Percentiles rank a stretch among this genome's conserved stretches.
These are phyloP conservation scores for Phytopythium litorale DNA, from an alignment of 352 stramenopile genomes.

Conservation along the genomic window DNA sequence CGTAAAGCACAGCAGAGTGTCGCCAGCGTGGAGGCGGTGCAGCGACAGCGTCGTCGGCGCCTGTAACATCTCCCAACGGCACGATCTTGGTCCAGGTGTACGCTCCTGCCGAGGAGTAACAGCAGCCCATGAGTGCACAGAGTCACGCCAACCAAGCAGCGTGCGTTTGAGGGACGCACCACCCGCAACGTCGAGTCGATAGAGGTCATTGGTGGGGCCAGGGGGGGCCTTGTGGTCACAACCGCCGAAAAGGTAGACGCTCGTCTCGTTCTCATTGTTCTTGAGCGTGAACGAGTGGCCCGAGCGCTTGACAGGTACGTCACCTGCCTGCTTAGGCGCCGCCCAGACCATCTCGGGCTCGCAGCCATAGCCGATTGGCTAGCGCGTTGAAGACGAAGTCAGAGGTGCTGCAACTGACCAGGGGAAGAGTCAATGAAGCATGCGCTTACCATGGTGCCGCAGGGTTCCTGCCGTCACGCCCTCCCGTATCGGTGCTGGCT, in stretches of 20 bases:
- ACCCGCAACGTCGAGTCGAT: constrained; percentile 90
- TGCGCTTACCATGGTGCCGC: not conserved
- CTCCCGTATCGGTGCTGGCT: not conserved
- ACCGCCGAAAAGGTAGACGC: constrained; percentile 86
- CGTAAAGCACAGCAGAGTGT: constrained; percentile 76
- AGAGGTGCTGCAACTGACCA: not conserved
- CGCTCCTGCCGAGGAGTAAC: constrained; percentile 12
- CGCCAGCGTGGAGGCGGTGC: constrained; percentile 70
- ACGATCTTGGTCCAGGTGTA: constrained; percentile 71
- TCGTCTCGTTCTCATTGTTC: constrained; percentile 58
- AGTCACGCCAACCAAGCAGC: not conserved
- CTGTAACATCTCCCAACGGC: not conserved
- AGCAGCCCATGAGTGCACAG: not conserved
- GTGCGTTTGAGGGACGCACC: constrained; percentile 18
- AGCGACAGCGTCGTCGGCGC: constrained; percentile 10
- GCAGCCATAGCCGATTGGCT: constrained; percentile 80
- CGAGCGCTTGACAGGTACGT: constrained; percentile 93
- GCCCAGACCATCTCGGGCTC: constrained; percentile 90
- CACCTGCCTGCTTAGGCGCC: constrained; percentile 86
- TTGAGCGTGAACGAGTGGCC: constrained; percentile 94
- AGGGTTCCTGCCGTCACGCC: not conserved
- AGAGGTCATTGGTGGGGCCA: constrained; percentile 93
- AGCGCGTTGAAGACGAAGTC: not conserved
- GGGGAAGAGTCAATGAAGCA: not conserved
- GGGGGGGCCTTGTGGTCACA: constrained; percentile 90